Evolutionary conservation across 2,329 filamentous ascomycete species (phyloP).

Genomic region (Penicillium corylophilum): DNA sequence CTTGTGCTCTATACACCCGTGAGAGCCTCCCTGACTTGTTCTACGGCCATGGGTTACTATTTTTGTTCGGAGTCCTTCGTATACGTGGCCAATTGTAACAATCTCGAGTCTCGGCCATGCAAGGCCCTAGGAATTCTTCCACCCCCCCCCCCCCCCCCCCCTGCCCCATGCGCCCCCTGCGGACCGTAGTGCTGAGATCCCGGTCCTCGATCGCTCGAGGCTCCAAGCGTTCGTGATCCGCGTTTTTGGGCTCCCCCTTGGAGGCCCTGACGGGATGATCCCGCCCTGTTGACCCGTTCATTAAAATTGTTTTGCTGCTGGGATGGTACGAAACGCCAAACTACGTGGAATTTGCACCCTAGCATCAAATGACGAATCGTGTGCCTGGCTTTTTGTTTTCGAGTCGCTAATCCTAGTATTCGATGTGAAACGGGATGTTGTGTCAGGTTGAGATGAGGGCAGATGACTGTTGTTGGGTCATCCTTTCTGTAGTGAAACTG

Average conservation of each 20-base stretch:
- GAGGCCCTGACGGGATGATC: background rate
- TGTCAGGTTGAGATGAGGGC: background rate
- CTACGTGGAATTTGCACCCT: background rate
- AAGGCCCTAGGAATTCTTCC: background rate
- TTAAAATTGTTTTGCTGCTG: background rate
- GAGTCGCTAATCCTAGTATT: background rate
- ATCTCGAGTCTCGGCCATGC: background rate
- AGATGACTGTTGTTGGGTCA: background rate
- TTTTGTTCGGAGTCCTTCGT: background rate
- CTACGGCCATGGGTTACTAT: background rate
- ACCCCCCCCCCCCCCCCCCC: background rate
- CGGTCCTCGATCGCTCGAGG: background rate
- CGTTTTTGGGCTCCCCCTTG: background rate
- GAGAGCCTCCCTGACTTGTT: background rate
- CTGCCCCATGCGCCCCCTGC: background rate
- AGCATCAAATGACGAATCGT: background rate
- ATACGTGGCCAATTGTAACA: background rate
- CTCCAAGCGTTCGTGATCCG: background rate
- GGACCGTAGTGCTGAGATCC: background rate
- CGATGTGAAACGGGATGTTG: background rate
- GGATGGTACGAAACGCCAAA: background rate
- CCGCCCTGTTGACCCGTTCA: background rate
- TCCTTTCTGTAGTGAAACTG: background rate
- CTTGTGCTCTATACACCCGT: background rate
- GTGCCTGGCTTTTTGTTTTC: background rate